Percentiles rank a stretch among this genome's conserved stretches.
These are phyloP conservation scores for Euptelea pleiosperma DNA, from an alignment of 164 flowering plant species.

Conservation along the genomic window DNA sequence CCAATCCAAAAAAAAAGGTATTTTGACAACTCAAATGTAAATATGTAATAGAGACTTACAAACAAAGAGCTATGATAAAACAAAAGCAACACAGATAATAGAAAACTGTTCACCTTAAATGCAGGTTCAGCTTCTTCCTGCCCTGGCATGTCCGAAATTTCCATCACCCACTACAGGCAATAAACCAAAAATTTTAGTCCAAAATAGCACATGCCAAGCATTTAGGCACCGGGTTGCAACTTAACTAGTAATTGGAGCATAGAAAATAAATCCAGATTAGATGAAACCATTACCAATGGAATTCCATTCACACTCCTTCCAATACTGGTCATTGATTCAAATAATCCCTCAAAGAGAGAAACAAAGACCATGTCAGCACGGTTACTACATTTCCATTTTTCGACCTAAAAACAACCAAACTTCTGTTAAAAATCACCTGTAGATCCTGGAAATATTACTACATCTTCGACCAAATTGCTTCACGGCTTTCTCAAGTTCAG, in stretches of 20 bases:
- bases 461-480: conserved; percentile 59
- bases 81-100: neutral
- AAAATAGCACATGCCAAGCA: conserved; percentile 2
- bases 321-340: conserved; percentile 55
- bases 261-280: neutral
- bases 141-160: conserved; percentile 86
- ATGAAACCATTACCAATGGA: conserved; percentile 61
- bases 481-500: conserved; percentile 67
- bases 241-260: neutral
- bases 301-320: conserved; percentile 77
- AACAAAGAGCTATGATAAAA: neutral
- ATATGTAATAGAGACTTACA: neutral
- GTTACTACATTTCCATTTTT: conserved; percentile 1
- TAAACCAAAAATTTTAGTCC: conserved; percentile 2
- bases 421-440: conserved; percentile 53
- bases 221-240: neutral
- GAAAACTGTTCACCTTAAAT: conserved; percentile 68
- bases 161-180: conserved; percentile 74
- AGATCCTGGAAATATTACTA: conserved; percentile 66
- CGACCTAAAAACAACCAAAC: neutral
- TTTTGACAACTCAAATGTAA: no score
- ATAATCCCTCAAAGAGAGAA: conserved; percentile 62
- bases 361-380: conserved; percentile 35
- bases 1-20: neutral
- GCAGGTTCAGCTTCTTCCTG: conserved; percentile 87